Evolutionary conservation across 371 early-diverging fungal genomes (phyloP).

Genomic region (Conidiobolus incongruus): DNA sequence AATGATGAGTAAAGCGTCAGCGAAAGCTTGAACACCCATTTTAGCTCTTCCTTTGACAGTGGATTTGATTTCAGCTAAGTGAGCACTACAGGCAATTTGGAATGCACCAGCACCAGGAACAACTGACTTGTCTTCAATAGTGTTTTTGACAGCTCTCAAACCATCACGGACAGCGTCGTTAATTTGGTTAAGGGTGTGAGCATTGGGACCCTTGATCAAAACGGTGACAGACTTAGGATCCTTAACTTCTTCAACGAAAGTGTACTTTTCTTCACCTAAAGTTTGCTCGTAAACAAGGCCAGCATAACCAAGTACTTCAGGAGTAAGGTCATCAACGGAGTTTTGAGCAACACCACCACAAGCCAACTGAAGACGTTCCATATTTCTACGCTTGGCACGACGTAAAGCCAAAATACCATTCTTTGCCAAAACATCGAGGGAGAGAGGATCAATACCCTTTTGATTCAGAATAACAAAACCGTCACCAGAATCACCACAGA

Average conservation of each 20-base stretch:
- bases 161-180: slow-evolving; percentile 97
- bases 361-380: slow-evolving; percentile 93
- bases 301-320: slow-evolving; percentile 80
- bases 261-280: slow-evolving; percentile 98
- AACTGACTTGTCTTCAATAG: slow-evolving; percentile 79
- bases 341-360: slow-evolving; percentile 97
- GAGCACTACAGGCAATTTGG: slow-evolving; percentile 67
- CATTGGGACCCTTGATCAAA: slow-evolving; percentile 91
- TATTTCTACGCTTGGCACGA: slow-evolving; percentile 98
- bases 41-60: slow-evolving; percentile 81
- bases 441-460: slow-evolving; percentile 98
- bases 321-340: slow-evolving; percentile 86
- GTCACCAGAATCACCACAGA: slow-evolving; percentile 60
- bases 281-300: slow-evolving; percentile 91
- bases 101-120: slow-evolving; percentile 96
- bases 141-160: slow-evolving; percentile 92
- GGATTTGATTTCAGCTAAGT: slow-evolving; percentile 69
- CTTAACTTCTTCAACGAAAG: slow-evolving; percentile 96
- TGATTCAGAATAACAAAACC: slow-evolving; percentile 97
- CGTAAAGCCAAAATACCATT: slow-evolving; percentile 94
- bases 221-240: slow-evolving; percentile 90
- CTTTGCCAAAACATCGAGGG: slow-evolving; percentile 94
- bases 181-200: slow-evolving; percentile 87
- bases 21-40: slow-evolving; percentile 93
- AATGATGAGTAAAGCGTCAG: slow-evolving; percentile 86